Percentiles rank a stretch among this genome's conserved stretches.
Evolutionary conservation across 305 asterid genomes (phyloP).

Genomic region (Monarda citriodora): DNA sequence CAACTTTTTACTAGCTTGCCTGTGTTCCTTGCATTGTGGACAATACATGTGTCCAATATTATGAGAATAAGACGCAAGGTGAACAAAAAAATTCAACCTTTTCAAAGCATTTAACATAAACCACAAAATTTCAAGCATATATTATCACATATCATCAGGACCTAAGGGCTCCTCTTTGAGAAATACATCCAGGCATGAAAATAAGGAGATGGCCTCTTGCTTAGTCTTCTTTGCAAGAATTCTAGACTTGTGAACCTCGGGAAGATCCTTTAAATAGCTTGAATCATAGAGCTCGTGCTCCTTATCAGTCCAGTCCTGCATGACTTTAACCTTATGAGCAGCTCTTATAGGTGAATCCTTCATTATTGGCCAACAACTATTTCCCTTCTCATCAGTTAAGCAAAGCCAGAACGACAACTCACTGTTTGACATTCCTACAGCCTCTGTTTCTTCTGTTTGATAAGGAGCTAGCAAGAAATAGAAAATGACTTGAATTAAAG

Average conservation of each 20-base stretch:
- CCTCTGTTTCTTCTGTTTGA: slow-evolving; percentile 33
- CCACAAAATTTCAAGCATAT: slow-evolving; percentile 8
- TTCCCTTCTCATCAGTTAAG: slow-evolving; percentile 65
- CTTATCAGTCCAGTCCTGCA: slow-evolving; percentile 78
- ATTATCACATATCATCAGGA: slow-evolving; percentile 99
- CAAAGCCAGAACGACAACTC: slow-evolving; percentile 67
- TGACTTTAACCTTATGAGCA: slow-evolving; percentile 44
- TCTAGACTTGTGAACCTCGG: slow-evolving; percentile 81
- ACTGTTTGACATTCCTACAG: slow-evolving; percentile 46
- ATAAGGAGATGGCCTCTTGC: slow-evolving; percentile 87
- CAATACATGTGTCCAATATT: slow-evolving; percentile 71
- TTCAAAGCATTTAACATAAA: neutral
- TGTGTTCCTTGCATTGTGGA: slow-evolving; percentile 90
- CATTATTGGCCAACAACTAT: slow-evolving; percentile 54
- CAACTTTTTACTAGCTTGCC: slow-evolving; percentile 91
- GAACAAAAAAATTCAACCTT: neutral
- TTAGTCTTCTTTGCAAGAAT: slow-evolving; percentile 75
- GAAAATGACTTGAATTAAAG: slow-evolving; percentile 6
- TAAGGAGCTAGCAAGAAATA: neutral
- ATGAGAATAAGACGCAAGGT: slow-evolving; percentile 5
- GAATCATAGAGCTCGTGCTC: slow-evolving; percentile 65
- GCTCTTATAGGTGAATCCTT: slow-evolving; percentile 60
- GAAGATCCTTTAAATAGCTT: slow-evolving; percentile 76
- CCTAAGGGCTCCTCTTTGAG: slow-evolving; percentile 96
- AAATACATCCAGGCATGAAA: slow-evolving; percentile 94